Evolutionary conservation across 176 grass and related monocot species (phyloP).

Genomic region (bread wheat (Triticum aestivum)): IWGSC_CS_RefSeq_v2.1 NC_057811.1:372327899-372328398

Average conservation of each 20-base stretch:
- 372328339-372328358: slow-evolving; percentile 94
- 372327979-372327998: background rate
- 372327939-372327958: background rate
- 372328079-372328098: background rate
- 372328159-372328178: background rate
- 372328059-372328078: background rate
- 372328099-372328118: background rate
- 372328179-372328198: background rate
- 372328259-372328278: slow-evolving; percentile 91
- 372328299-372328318: slow-evolving; percentile 99
- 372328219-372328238: slow-evolving; percentile 98
- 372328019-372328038: background rate
- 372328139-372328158: background rate
- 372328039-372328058: background rate
- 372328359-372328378: slow-evolving; percentile 61
- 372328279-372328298: slow-evolving; percentile 96
- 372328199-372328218: slow-evolving; percentile 78
- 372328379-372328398: slow-evolving; percentile 34
- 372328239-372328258: slow-evolving; percentile 95
- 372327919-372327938: background rate
- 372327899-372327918: background rate
- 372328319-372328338: slow-evolving; percentile 97
- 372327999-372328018: background rate
- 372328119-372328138: background rate
- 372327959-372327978: background rate